Evolutionary conservation across 23 red algal genomes (phyloP), one percentile per base, ranked within the genome.

Genomic region (Pyropia haitanensis): DNA sequence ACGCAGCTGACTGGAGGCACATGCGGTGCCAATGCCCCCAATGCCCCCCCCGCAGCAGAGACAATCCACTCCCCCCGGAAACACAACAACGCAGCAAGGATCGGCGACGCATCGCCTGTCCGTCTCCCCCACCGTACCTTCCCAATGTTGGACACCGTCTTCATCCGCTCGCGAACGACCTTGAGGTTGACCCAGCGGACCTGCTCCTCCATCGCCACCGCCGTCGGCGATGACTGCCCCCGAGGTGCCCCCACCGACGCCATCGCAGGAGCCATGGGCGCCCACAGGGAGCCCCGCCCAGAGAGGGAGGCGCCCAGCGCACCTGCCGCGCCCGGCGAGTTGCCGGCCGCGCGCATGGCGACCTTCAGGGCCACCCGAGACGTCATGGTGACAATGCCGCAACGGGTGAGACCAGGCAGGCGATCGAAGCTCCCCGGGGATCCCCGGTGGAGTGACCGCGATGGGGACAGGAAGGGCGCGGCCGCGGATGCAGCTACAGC

Each of bases 161-260:
- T 63, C 93, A 97, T 97, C 29, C 93, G 85, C 62, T 87, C 79
- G 48, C 85, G 71, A 14, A 97, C 88, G 0, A 79, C 85, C 74
- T 97, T 97, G 19, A 97, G 76, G 63, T 88, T 97, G 8, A 79
- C 93, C 68, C 80, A 86, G 46, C 80, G 58, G 24, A 86, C 80
- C 31, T 61, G 80, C 10, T 86, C 50, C 61, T 86, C 80, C 13
- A 29, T 65, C 51, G 80, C 49, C 51, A 86, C 56, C 70, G 51
- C 23, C 80, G 61, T 46, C 48, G 52, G 33, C 60, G 64, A 53
- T 26, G 55, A 58, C 21, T 21, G 55, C 5, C 21, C 21, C 55
- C 25, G 55, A 23, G 55, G 15, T 1, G 55, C 15, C 5, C 55
- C 19, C 21, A 58, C 21, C 3, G 55, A 58, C 21, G 55, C 19